Base-by-base conservation (phyloP, 140 eudicot genomes). In the Bidens hawaiensis region DNA sequence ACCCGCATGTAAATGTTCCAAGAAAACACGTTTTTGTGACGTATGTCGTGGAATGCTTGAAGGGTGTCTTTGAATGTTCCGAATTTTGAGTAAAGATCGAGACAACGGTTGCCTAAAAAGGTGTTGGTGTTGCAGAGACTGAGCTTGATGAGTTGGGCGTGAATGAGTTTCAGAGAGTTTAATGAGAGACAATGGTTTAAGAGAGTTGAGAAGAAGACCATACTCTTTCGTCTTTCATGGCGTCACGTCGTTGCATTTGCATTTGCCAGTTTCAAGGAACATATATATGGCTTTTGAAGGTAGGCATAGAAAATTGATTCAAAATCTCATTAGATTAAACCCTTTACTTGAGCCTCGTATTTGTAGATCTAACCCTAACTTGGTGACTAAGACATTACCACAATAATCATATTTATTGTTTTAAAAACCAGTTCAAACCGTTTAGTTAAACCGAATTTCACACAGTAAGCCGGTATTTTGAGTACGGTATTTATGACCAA, bases 1-100 rank as follows among this genome's bases (percentile, higher is more conserved):
- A 82, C 69, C 51, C 69, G 78, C 79, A 77, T 75, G 62, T 74
- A 77, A 1, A 79, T 67, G 22, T 89, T 89, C 97, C 97, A 89
- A 52, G 97, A 89, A 22, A 85, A 54, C 2, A 65, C 62, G 67
- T 89, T 85, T 76, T 85, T 89, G 49, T 60, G 25, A 17, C 61
- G 42, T 4, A 89, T 76, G 24, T 85, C 97, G 30, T 75, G 36
- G 47, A 89, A 89, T 26, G 80, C 70, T 19, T 36, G 61, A 51
- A 79, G 15, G 46, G 86, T 43, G 21, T 85, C 94, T 14, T 76
- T 45, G n/a, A 50, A 17, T 19, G 68, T 60, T n/a, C 89, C 83
- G 5, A 54, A 12, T 69, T 75, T 73, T 4, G 87, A 62, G 60
- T 79, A 85, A 5, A 82, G 65, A 56, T 85, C 81, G 22, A 82